Evolutionary conservation across 192 early-diverging fungal species (phyloP).

Genomic region (Phlyctochytrium bullatum): DNA sequence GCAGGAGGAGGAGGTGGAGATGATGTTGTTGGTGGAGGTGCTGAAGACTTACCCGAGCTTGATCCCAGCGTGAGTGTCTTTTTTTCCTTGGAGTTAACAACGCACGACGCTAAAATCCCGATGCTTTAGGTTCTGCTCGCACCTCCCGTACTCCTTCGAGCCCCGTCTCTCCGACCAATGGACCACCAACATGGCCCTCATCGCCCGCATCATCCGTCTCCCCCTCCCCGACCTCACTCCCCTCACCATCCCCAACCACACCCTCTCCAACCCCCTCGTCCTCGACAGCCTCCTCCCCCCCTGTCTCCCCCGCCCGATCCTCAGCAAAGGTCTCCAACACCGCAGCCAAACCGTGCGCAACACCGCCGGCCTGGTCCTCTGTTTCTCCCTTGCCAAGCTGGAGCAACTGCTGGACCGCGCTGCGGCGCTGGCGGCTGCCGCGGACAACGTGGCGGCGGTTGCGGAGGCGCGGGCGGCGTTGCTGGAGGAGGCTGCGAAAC

Average conservation of each 20-base stretch:
- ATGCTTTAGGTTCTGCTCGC: constrained; percentile 59
- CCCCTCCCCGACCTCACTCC: constrained; percentile 52
- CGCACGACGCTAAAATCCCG: no score
- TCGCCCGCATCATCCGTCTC: constrained; percentile 65
- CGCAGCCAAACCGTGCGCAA: constrained; percentile 62
- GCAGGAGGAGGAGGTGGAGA: constrained; percentile 64
- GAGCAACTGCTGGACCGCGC: constrained; percentile 12
- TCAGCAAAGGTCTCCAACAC: constrained; percentile 65
- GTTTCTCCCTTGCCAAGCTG: constrained; percentile 61
- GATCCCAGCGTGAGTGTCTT: constrained; percentile 58
- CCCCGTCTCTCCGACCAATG: constrained; percentile 68
- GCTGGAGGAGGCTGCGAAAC: constrained; percentile 56
- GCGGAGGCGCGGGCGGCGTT: constrained; percentile 28
- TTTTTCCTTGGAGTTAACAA: no score
- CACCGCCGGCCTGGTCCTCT: constrained; percentile 54
- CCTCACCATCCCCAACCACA: constrained; percentile 26
- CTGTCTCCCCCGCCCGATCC: constrained; percentile 46
- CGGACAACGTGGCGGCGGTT: not conserved
- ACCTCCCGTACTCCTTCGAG: constrained; percentile 62
- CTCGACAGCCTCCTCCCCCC: constrained; percentile 71
- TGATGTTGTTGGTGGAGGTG: constrained; percentile 62
- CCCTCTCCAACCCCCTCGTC: constrained; percentile 44
- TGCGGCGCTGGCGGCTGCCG: not conserved
- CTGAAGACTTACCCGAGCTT: constrained; percentile 71
- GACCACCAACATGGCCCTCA: constrained; percentile 74